Base-by-base conservation (phyloP, 148 eudicot genomes). In the Persicaria maculosa region DNA sequence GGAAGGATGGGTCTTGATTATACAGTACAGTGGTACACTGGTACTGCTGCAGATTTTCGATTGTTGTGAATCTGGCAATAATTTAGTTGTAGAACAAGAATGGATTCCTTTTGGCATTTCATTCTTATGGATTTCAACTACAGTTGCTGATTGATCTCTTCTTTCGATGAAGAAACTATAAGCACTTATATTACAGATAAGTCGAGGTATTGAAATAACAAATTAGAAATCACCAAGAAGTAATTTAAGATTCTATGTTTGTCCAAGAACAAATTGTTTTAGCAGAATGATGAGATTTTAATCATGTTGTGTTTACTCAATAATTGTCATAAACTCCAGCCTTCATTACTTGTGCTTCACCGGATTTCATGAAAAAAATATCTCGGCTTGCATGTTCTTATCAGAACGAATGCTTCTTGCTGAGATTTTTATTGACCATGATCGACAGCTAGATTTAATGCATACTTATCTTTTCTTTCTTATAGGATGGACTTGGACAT, bases 401-500 rank as follows among this genome's bases (percentile, higher is more conserved):
- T 2, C 65, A 16, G 65, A n/a, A 59, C 3, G 45, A 17, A 69
- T 69, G 11, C 31, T 69, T 48, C 36, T 52, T 12, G 46, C 64
- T 50, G 19, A 1, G 44, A 31, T 2, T 73, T 73, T 20, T 36
- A 25, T 16, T 54, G 65, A 61, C 36, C 50, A n/a, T 19, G 44
- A 61, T 36, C 31, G 40, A 11, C 44, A 36, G 68, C 68, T 62
- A 10, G 4, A 5, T 8, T 65, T 2, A 31, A 9, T 65, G 47
- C 70, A 52, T 36, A 74, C 67, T 70, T 75, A 55, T 20, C 47
- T 50, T 70, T 73, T 43, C 44, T 73, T 73, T 73, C 22, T 47
- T 55, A 50, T 73, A 52, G 61, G 55, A 50, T 31, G 59, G 53
- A 25, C 65, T 73, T 54, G 87, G 82, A 77, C 79, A 78, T 70